These are phyloP conservation scores for Scedosporium boydii DNA, from an alignment of 2,329 filamentous ascomycete species.

Conservation along the genomic window DNA sequence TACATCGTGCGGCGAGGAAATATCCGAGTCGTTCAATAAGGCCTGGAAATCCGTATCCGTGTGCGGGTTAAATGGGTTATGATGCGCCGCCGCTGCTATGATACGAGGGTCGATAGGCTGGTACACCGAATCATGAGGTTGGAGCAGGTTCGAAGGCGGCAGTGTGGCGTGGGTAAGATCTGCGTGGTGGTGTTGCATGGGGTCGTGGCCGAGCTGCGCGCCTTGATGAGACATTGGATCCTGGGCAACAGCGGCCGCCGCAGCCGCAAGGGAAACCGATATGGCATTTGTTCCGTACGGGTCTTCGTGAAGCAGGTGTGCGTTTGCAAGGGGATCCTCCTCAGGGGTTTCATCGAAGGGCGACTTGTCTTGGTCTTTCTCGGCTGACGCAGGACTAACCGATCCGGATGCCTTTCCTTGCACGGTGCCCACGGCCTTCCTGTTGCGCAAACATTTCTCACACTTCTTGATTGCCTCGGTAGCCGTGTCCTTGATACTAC, in stretches of 20 bases:
- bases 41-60: conserved; percentile 43
- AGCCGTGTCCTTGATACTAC: conserved; percentile 94
- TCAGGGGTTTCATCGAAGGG: conserved; percentile 1
- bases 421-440: conserved; percentile 33
- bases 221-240: background rate
- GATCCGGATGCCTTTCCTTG: background rate
- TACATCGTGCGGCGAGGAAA: conserved; percentile 12
- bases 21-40: conserved; percentile 35
- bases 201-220: conserved; percentile 21
- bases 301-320: background rate
- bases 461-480: conserved; percentile 91
- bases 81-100: conserved; percentile 29
- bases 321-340: background rate
- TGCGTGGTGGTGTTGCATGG: conserved; percentile 12
- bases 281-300: background rate
- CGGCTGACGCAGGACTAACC: background rate
- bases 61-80: conserved; percentile 18
- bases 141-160: conserved; percentile 24
- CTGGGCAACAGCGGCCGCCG: background rate
- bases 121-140: conserved; percentile 25
- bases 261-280: background rate
- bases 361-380: background rate
- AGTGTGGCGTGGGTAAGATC: conserved; percentile 16
- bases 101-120: conserved; percentile 53
- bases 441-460: conserved; percentile 73